These are phyloP conservation scores for Panaeolus papilionaceus DNA, from an alignment of 768 basidiomycete genomes.

Conservation along the genomic window DNA sequence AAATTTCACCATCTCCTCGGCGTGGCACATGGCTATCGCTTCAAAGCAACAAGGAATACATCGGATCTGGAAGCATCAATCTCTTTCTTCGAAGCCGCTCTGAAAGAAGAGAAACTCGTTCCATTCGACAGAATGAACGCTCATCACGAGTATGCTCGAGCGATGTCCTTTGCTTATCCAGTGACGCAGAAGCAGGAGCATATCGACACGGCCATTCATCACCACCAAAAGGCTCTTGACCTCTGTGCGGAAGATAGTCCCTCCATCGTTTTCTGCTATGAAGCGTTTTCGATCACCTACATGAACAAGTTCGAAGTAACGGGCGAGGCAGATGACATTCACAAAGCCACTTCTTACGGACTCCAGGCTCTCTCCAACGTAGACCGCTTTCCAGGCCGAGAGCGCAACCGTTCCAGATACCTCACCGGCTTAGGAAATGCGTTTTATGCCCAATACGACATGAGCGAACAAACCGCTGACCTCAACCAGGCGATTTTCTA, in stretches of 20 bases:
- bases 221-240: conserved; percentile 10
- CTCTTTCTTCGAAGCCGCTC: conserved; percentile 18
- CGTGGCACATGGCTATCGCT: conserved; percentile 15
- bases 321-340: conserved; percentile 15
- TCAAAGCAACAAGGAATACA: conserved; percentile 8
- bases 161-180: conserved; percentile 15
- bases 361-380: conserved; percentile 16
- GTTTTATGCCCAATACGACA: conserved; percentile 20
- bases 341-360: conserved; percentile 16
- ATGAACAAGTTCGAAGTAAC: conserved; percentile 22
- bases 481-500: conserved; percentile 25
- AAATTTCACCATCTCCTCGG: conserved; percentile 20
- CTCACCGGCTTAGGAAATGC: conserved; percentile 22
- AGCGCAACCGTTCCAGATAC: conserved; percentile 16
- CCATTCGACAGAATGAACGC: conserved; percentile 4
- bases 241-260: neutral
- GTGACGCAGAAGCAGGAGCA: conserved; percentile 2
- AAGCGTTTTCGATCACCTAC: neutral
- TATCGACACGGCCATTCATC: conserved; percentile 17
- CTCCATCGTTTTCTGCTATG: conserved; percentile 1
- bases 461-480: conserved; percentile 18
- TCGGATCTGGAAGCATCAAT: conserved; percentile 22
- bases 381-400: conserved; percentile 17
- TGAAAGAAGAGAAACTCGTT: conserved; percentile 2
- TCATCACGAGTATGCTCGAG: conserved; percentile 19